Evolutionary conservation across 805 yeast genomes (phyloP).

Genomic region (Hemisphaericaspora nanyangensis): DNA sequence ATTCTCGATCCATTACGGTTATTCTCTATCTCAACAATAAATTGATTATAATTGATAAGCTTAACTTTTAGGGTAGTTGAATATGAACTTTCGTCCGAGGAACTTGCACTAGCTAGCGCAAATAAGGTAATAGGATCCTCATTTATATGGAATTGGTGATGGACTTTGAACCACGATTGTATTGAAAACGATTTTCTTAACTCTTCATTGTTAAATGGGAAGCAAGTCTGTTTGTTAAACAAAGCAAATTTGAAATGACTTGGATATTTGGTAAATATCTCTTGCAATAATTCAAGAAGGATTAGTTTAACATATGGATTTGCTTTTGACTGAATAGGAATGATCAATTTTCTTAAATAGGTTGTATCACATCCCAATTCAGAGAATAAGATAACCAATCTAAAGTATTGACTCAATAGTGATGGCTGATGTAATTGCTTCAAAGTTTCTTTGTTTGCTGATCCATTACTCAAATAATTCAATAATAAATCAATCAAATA

Average conservation of each 20-base stretch:
- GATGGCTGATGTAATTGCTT: conserved; percentile 9
- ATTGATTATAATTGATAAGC: conserved; percentile 25
- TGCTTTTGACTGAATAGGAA: conserved; percentile 12
- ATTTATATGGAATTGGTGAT: conserved; percentile 8
- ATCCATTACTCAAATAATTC: not conserved
- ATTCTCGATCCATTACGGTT: conserved; percentile 20
- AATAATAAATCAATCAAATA: conserved; percentile 19
- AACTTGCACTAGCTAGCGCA: conserved; percentile 23
- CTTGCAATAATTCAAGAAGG: conserved; percentile 20
- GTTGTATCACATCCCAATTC: conserved; percentile 33
- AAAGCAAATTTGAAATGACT: conserved; percentile 26
- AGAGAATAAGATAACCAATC: conserved; percentile 22
- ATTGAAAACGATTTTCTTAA: conserved; percentile 26
- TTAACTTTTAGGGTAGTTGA: conserved; percentile 24
- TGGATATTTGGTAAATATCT: conserved; percentile 18
- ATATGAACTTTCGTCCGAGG: conserved; percentile 8
- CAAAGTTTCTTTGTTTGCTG: not conserved
- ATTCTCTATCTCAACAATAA: conserved; percentile 27
- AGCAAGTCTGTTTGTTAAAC: conserved; percentile 16
- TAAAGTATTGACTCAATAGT: conserved; percentile 15
- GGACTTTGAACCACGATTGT: conserved; percentile 39
- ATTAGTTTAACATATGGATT: conserved; percentile 10
- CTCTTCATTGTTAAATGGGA: conserved; percentile 9
- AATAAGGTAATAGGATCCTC: conserved; percentile 19
- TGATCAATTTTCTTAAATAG: conserved; percentile 16